phyloP scores from a whole-genome alignment of 2,329 filamentous ascomycete species.

The Aureobasidium zeae region DNA sequence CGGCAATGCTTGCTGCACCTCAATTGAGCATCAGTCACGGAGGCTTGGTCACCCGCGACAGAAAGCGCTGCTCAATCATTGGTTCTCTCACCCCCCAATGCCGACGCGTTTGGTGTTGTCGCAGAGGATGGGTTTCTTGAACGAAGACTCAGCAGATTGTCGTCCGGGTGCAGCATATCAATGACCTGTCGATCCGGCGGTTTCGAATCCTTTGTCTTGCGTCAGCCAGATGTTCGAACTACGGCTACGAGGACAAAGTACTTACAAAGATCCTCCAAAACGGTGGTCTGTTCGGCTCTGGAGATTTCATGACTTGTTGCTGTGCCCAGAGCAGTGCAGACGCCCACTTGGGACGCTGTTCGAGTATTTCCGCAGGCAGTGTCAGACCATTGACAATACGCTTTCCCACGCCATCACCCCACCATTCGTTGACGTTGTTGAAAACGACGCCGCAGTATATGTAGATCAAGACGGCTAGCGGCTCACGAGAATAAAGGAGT shows the following conservation, averaged over 20 bases:
- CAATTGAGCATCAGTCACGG: no score
- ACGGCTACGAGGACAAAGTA: not conserved
- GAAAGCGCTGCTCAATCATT: no score
- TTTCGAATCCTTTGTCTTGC: not conserved
- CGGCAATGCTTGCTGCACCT: no score
- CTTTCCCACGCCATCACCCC: not conserved
- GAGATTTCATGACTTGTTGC: not conserved
- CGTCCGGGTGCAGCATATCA: constrained; percentile 2
- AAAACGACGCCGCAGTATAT: constrained; percentile 5
- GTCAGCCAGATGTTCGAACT: not conserved
- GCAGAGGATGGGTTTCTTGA: not conserved
- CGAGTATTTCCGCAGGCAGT: not conserved
- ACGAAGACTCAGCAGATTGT: not conserved
- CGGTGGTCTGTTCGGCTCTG: not conserved
- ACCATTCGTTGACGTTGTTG: constrained; percentile 6
- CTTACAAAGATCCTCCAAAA: constrained; percentile 11
- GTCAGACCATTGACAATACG: not conserved
- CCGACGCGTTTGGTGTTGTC: not conserved
- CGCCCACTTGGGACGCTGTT: not conserved
- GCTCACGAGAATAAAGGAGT: not conserved
- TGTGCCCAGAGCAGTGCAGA: not conserved
- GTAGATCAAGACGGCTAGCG: constrained; percentile 2
- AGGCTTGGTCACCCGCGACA: no score
- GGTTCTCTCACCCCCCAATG: no score
- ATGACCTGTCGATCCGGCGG: not conserved